Evolutionary conservation across 345 rosid genomes (phyloP).

Genomic region (Viola odorata): DNA sequence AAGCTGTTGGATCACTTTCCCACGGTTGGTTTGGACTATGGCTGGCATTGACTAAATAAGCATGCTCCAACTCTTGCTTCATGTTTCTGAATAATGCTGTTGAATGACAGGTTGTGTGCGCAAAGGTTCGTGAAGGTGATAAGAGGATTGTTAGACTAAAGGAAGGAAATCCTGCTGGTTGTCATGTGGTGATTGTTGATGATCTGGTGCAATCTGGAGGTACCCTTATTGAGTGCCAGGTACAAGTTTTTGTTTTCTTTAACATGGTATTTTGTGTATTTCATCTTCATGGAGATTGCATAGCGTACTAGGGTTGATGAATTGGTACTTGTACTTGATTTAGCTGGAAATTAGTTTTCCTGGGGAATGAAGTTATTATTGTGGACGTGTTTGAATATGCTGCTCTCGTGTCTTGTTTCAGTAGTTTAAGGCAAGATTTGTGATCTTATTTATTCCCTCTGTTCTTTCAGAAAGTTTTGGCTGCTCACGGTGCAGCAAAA

Average conservation of each 20-base stretch:
- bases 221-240: conserved; percentile 98
- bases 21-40: conserved; percentile 39
- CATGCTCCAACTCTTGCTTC: conserved; percentile 4
- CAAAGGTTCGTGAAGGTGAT: conserved; percentile 94
- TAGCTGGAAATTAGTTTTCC: no score
- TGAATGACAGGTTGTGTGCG: conserved; percentile 72
- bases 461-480: conserved; percentile 73
- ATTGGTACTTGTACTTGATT: no score
- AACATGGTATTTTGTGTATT: no score
- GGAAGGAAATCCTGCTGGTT: conserved; percentile 90
- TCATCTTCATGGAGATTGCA: no score
- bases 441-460: no score
- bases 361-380: no score
- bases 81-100: conserved; percentile 12
- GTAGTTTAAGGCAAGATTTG: no score
- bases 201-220: conserved; percentile 98
- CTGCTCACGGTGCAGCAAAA: conserved; percentile 81
- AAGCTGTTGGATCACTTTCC: conserved; percentile 80
- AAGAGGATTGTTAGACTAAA: conserved; percentile 81
- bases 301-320: no score
- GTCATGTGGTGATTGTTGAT: conserved; percentile 91
- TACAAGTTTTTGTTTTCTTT: conserved; percentile 12
- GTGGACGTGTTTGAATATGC: no score
- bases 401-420: no score
- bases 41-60: conserved; percentile 2